These are phyloP conservation scores for Aspergillus brasiliensis DNA, from an alignment of 2,329 filamentous ascomycete species.

Conservation along the genomic window DNA sequence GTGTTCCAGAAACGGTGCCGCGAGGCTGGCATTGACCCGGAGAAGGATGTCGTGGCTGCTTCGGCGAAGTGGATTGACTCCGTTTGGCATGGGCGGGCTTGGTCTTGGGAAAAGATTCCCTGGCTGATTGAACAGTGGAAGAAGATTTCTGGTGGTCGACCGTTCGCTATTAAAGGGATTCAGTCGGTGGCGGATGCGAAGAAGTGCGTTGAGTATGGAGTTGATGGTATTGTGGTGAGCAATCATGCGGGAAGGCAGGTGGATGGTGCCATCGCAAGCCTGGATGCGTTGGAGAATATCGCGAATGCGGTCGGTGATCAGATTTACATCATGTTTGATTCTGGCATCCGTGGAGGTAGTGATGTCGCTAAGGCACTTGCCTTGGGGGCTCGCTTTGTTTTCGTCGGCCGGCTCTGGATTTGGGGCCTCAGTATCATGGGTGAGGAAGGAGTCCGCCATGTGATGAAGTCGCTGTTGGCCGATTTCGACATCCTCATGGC, in stretches of 20 bases:
- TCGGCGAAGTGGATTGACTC: slow-evolving; percentile 66
- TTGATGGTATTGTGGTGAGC: slow-evolving; percentile 68
- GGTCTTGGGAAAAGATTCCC: slow-evolving; percentile 66
- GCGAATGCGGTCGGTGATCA: slow-evolving; percentile 54
- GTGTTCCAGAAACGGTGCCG: slow-evolving; percentile 59
- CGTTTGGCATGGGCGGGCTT: slow-evolving; percentile 65
- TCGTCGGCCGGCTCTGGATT: slow-evolving; percentile 63
- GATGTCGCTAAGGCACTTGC: slow-evolving; percentile 65
- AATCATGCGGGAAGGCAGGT: slow-evolving; percentile 72
- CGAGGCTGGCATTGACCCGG: slow-evolving; percentile 56
- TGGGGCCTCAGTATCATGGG: slow-evolving; percentile 63
- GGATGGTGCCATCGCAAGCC: slow-evolving; percentile 60
- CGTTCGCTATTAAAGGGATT: slow-evolving; percentile 69
- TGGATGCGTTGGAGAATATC: slow-evolving; percentile 64
- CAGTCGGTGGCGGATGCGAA: slow-evolving; percentile 66
- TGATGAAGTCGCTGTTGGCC: slow-evolving; percentile 63
- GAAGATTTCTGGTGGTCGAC: slow-evolving; percentile 57
- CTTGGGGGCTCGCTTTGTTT: slow-evolving; percentile 63
- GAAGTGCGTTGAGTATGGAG: slow-evolving; percentile 60
- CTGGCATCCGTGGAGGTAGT: slow-evolving; percentile 57
- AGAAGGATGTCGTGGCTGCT: slow-evolving; percentile 55
- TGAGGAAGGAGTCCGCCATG: slow-evolving; percentile 62
- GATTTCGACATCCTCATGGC: slow-evolving; percentile 66
- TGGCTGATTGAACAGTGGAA: slow-evolving; percentile 65
- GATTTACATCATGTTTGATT: slow-evolving; percentile 62